Base-by-base conservation (phyloP, 768 basidiomycete genomes). In the Tylopilus vinaceipallidus region DNA sequence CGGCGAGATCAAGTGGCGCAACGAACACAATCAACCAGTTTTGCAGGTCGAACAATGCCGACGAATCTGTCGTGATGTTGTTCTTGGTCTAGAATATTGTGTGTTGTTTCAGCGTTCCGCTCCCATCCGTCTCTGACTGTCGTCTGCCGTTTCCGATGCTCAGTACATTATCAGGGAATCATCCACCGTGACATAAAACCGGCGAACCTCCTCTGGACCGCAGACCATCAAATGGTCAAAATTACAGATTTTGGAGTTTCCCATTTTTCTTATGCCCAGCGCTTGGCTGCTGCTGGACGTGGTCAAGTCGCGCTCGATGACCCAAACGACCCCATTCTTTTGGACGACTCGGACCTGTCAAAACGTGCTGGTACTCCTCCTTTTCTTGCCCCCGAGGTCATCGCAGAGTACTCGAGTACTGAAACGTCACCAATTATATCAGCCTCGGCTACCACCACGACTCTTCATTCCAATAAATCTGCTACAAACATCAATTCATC, bases 151-250 rank as follows among this genome's bases (percentile, higher is more conserved):
- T 27, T 45, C 45, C 49, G n/a, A 14, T 26, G 3, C 35, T 11
- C 62, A 98, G 95, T 99, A 2, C 97, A 99, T 65, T 82, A 88
- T 61, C 94, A 98, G 64, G 97, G 95, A 20, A 98, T 99, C 68
- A 98, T 99, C 42, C 97, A 99, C 71, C 91, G 97, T 49, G 97
- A 99, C 72, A 98, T 99, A 74, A 99, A 99, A 66, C 97, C 97
- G 23, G 91, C 94, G 39, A 99, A 99, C 69, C 83, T 99, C 20
- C 79, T 99, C 24, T 93, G 91, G 84, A 88, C 88, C 3, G 77
- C 79, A 23, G 89, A 95, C 72, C 84, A 90, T 45, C 81, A 82
- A 51, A 82, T 81, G 50, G 95, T 98, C 71, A 99, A 99, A 71
- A 98, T 99, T 53, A 92, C 88, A 23, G 97, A 99, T 71, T 98